These are phyloP conservation scores for Leccinum rimulosum DNA, from an alignment of 768 basidiomycete genomes.

Conservation along the genomic window DNA sequence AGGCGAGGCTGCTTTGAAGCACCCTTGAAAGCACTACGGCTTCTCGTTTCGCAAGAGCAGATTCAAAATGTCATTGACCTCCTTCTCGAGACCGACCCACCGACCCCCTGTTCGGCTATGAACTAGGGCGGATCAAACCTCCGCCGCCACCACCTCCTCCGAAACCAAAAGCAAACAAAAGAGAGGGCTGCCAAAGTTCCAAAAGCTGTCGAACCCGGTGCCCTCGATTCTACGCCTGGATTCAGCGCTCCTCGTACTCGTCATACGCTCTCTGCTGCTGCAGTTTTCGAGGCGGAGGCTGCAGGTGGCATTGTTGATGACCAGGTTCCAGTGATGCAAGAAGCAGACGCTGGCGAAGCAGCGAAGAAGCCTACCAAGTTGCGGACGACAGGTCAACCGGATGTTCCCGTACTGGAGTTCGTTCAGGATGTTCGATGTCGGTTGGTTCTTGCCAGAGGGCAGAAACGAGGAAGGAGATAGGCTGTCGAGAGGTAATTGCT, in stretches of 20 bases:
- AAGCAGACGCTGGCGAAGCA: constrained; percentile 13
- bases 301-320: constrained; percentile 3
- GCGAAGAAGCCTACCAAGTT: constrained; percentile 29
- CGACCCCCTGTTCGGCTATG: constrained; percentile 66
- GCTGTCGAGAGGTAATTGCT: constrained; percentile 42
- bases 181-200: constrained; percentile 31
- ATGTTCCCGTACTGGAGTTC: constrained; percentile 57
- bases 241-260: constrained; percentile 52
- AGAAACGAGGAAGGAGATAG: constrained; percentile 59
- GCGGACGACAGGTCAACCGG: constrained; percentile 30
- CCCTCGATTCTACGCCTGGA: constrained; percentile 41
- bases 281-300: constrained; percentile 42
- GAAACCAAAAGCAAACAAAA: constrained; percentile 38
- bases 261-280: constrained; percentile 39
- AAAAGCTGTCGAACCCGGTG: constrained; percentile 20
- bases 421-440: constrained; percentile 80
- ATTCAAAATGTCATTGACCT: constrained; percentile 55
- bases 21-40: constrained; percentile 51
- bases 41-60: constrained; percentile 51
- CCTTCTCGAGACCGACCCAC: constrained; percentile 52
- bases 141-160: constrained; percentile 56
- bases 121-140: constrained; percentile 59
- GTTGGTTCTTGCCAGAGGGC: constrained; percentile 82
- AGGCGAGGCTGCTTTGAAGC: constrained; percentile 55
- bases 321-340: not conserved